A percentile compares a stretch with the other conserved stretches of the same genome.
These are phyloP conservation scores for Radiomyces spectabilis DNA, from an alignment of 192 early-diverging fungal genomes.

Conservation along the genomic window DNA sequence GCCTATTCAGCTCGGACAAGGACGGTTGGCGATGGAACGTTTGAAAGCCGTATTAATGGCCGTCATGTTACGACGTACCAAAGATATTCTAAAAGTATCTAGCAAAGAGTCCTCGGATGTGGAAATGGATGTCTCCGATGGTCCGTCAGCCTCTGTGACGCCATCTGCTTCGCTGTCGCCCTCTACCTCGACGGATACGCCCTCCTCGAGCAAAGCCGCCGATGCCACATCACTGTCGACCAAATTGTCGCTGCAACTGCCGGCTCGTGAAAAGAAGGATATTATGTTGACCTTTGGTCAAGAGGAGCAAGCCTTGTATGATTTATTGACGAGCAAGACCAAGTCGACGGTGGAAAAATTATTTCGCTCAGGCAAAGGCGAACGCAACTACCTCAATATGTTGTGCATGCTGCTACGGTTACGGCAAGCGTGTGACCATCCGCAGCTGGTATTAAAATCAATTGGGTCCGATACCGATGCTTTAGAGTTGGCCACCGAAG, in stretches of 20 bases:
- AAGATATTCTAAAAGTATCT: conserved; percentile 42
- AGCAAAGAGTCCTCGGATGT: neutral
- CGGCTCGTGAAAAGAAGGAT: conserved; percentile 37
- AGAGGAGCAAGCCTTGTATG: conserved; percentile 56
- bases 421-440: conserved; percentile 29
- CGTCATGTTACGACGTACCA: conserved; percentile 64
- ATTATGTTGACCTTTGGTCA: conserved; percentile 36
- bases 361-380: conserved; percentile 17
- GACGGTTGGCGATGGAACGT: conserved; percentile 37
- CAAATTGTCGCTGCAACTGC: conserved; percentile 48
- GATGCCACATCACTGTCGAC: neutral
- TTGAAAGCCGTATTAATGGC: conserved; percentile 52
- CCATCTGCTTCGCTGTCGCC: neutral
- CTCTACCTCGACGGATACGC: neutral
- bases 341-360: conserved; percentile 13
- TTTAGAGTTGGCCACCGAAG: conserved; percentile 6
- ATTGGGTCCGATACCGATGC: conserved; percentile 21
- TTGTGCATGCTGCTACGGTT: conserved; percentile 32
- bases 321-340: conserved; percentile 34
- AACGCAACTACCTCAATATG: conserved; percentile 29
- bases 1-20: conserved; percentile 30
- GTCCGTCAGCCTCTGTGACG: neutral
- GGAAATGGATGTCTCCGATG: neutral
- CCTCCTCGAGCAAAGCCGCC: neutral
- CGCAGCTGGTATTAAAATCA: conserved; percentile 27